Base-by-base conservation (phyloP, 2,329 filamentous ascomycete species). In the Botrytis fabae region DNA sequence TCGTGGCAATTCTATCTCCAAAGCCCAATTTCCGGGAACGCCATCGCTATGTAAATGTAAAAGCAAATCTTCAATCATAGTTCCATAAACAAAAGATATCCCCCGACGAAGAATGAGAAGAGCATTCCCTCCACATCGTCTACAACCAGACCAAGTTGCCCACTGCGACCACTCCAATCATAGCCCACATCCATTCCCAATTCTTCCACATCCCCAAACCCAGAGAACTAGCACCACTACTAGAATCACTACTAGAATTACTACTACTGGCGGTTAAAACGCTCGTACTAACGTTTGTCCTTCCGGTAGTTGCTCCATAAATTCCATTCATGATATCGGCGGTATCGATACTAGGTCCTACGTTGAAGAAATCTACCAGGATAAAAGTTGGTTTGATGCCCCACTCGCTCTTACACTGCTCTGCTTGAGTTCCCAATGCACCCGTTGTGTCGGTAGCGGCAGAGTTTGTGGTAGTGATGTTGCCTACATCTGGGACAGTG, bases 291-390 rank as follows among this genome's bases (percentile, higher is more conserved):
- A 80, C 75, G 59, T 20, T 74, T 18, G 77, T 79, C 14, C 79
- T 72, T 9, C 79, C 79, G 0, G 72, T 75, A 1, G 75, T 71
- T 35, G 20, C 28, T 8, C 71, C 75, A 2, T 79, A 82, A 72
- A 90, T 82, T 14, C 83, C 84, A 80, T 95, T 95, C 78, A 94
- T 81, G 63, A 78, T 82, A 82, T 96, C 93, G 2, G 92, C 90
- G 0, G 90, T 90, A 10, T 85, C 84, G 71, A 96, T 88, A 46
- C 92, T 88, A 0, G 91, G 89, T 0, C 91, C 93, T 74, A 90
- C 85, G 80, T 93, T 91, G 81, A 91, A 94, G 81, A 94, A 95
- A 82, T 97, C 93, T 1, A 95, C 92, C 16, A 96, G 85, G 32
- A 93, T 86, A 78, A 93, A 95, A 4, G 86, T 90, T n/a, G 93